Evolutionary conservation across 2,329 filamentous ascomycete genomes (phyloP).

Genomic region (Penicillium digitatum): DNA sequence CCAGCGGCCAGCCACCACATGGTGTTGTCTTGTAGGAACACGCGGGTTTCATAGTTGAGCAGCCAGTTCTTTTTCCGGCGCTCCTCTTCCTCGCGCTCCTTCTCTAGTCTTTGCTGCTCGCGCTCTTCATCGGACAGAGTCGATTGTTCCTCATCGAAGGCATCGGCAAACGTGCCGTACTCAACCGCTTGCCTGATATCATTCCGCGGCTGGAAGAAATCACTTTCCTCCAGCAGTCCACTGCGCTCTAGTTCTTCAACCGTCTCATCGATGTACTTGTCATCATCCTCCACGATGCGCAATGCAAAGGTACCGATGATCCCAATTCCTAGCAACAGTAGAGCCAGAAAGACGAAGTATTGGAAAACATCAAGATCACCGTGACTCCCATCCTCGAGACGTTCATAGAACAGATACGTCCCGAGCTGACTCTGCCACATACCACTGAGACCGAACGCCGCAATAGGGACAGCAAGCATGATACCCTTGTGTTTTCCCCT

Average conservation of each 20-base stretch:
- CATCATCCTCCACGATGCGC: conserved; percentile 75
- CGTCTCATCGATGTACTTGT: conserved; percentile 79
- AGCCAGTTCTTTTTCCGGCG: conserved; percentile 80
- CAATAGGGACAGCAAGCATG: conserved; percentile 84
- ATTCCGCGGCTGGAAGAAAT: conserved; percentile 60
- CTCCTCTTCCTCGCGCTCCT: conserved; percentile 51
- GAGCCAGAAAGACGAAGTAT: conserved; percentile 81
- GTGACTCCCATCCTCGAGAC: conserved; percentile 56
- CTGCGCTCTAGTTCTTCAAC: conserved; percentile 88
- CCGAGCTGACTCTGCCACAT: conserved; percentile 95
- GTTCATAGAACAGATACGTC: conserved; percentile 71
- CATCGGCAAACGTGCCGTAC: conserved; percentile 43
- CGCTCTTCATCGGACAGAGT: conserved; percentile 42
- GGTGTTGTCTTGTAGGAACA: conserved; percentile 79
- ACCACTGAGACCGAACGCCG: conserved; percentile 85
- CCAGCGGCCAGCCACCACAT: conserved; percentile 94
- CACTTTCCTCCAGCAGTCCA: conserved; percentile 68
- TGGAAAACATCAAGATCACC: conserved; percentile 69
- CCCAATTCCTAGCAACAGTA: conserved; percentile 67
- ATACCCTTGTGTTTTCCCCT: conserved; percentile 81
- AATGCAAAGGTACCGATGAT: conserved; percentile 70
- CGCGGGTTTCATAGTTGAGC: conserved; percentile 82
- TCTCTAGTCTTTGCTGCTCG: conserved; percentile 38
- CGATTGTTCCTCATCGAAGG: conserved; percentile 34
- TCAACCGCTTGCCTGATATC: conserved; percentile 39